phyloP scores from a whole-genome alignment of 306 rosid genomes.

The Vigna unguiculata region DNA sequence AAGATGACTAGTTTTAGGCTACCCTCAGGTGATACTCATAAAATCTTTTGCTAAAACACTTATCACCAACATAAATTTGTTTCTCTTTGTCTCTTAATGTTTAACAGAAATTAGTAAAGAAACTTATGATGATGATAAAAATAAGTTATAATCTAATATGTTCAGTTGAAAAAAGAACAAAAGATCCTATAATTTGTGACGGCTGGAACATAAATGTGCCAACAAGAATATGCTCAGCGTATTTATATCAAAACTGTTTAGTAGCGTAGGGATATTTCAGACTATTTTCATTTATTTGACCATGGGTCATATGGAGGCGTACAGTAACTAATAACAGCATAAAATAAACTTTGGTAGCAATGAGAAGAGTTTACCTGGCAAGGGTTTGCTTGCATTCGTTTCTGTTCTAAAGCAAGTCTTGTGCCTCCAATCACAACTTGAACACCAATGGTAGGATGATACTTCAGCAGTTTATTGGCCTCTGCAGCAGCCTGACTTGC shows the following conservation, averaged over 20 bases:
- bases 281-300: conserved; percentile 34
- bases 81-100: conserved; percentile 27
- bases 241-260: conserved; percentile 10
- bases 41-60: conserved; percentile 7
- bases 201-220: background rate
- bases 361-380: conserved; percentile 70
- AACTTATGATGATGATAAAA: conserved; percentile 2
- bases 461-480: conserved; percentile 80
- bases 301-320: conserved; percentile 13
- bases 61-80: background rate
- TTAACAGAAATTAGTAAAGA: conserved; percentile 3
- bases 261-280: conserved; percentile 1
- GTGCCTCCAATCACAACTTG: conserved; percentile 99
- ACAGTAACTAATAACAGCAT: background rate
- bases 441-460: conserved; percentile 84
- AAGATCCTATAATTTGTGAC: background rate
- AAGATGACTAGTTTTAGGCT: conserved; percentile 5
- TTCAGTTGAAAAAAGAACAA: background rate
- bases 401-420: conserved; percentile 85
- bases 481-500: conserved; percentile 93
- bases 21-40: conserved; percentile 7
- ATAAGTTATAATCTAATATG: conserved; percentile 1
- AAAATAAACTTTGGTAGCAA: conserved; percentile 16
- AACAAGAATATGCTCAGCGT: background rate
- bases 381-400: conserved; percentile 87